Percentiles rank a stretch among this genome's conserved stretches.
Conservation (phyloP, 2,329 filamentous ascomycete genomes). For the Pyrenochaeta sp. region DNA sequence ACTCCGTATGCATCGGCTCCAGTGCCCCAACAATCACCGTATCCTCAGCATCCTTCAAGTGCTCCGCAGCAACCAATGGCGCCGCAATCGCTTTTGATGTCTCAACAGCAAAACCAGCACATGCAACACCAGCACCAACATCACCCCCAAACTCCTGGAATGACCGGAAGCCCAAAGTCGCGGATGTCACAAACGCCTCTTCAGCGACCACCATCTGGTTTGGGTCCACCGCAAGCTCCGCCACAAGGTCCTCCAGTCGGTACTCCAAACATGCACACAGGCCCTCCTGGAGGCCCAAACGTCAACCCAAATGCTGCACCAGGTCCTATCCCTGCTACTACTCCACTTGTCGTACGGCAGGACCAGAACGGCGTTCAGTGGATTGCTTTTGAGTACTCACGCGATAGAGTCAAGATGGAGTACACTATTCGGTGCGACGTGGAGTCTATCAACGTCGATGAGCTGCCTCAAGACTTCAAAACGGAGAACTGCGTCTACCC, state of each 20-base stretch:
- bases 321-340: slow-evolving; percentile 95
- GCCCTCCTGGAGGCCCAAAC: slow-evolving; percentile 54
- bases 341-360: slow-evolving; percentile 90
- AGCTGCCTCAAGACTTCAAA: slow-evolving; percentile 88
- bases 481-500: slow-evolving; percentile 98
- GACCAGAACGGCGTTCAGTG: slow-evolving; percentile 97
- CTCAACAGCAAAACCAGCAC: slow-evolving; percentile 56
- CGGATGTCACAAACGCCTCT: slow-evolving; percentile 60
- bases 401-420: slow-evolving; percentile 98
- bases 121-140: slow-evolving; percentile 53
- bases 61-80: slow-evolving; percentile 65
- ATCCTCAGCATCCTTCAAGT: slow-evolving; percentile 63
- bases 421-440: slow-evolving; percentile 99
- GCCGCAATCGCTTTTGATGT: slow-evolving; percentile 60
- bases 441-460: slow-evolving; percentile 92
- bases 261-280: slow-evolving; percentile 52
- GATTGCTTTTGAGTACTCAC: slow-evolving; percentile 98
- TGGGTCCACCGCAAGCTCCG: slow-evolving; percentile 51
- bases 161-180: slow-evolving; percentile 67
- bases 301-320: slow-evolving; percentile 91
- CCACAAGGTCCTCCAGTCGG: slow-evolving; percentile 52
- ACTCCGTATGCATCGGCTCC: slow-evolving; percentile 57
- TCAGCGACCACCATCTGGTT: slow-evolving; percentile 64
- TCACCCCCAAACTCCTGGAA: slow-evolving; percentile 62
- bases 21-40: slow-evolving; percentile 65